Evolutionary conservation across 495 filamentous ascomycete species (phyloP), one percentile per base, ranked within the genome.

Genomic region (Platismatia glauca): DNA sequence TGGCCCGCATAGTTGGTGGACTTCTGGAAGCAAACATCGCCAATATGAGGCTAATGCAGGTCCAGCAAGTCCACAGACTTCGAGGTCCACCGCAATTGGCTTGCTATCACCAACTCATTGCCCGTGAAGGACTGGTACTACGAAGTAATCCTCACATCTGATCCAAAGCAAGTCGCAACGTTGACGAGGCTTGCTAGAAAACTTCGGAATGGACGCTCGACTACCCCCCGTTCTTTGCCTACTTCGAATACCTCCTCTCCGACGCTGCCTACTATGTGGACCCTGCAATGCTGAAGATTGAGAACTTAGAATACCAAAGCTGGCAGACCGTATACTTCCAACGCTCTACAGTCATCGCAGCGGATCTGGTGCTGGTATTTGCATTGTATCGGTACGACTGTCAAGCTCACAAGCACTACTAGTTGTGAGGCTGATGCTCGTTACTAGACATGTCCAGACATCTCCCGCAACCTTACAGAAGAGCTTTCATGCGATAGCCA

Each of bases 131-230:
- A 94, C 70, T 98, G 93, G 93, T 97, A 97, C 77, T 94, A 86
- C 69, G 94, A 98, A 77, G 84, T 87, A 77, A 61, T 70, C 53
- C 27, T 52, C 31, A 53, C 22, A 20, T 18, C 59, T 50, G 33
- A 35, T 6, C n/a, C 11, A 43, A 12, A 24, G 16, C 0, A 24
- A 59, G 13, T 22, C 22, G 27, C 13, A 31, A 52, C 16, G 55
- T 35, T 64, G 29, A 64, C 39, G 66, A 60, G 46, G 39, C 46
- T 22, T 16, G 53, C 20, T 69, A 88, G 84, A 88, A 90, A 79
- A 95, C 91, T 4, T 97, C 94, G 13, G 88, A 96, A 88, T 98
- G 94, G 94, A 97, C 94, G 0, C 88, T 98, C 66, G 94, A 98
- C 74, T 98, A 98, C 72, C 94, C 94, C 1, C 94, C 94, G 15